Conservation (phyloP, 331 rosid species). For the Cydonia oblonga region DNA sequence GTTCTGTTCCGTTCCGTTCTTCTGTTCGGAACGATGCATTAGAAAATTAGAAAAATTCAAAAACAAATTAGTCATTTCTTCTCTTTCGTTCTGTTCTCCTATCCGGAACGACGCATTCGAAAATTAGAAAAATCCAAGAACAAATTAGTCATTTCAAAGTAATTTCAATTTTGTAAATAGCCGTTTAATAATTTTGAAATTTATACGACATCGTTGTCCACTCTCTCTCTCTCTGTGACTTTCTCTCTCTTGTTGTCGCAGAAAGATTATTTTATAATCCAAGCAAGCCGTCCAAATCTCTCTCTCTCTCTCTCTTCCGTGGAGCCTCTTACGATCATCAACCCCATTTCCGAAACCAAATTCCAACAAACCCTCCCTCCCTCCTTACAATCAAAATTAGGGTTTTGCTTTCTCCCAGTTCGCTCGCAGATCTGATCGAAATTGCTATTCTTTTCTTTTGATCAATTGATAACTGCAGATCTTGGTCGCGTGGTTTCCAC, state of each 20-base stretch:
- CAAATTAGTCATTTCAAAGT: no score
- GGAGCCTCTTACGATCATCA: conserved; percentile 27
- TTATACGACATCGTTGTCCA: conserved; percentile 6
- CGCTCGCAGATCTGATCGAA: conserved; percentile 50
- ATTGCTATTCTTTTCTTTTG: conserved; percentile 2
- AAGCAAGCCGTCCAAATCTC: conserved; percentile 5
- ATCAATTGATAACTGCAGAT: conserved; percentile 17
- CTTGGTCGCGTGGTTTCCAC: conserved; percentile 5
- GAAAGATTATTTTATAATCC: conserved; percentile 5
- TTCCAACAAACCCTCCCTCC: not conserved
- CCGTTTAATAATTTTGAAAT: conserved; percentile 7
- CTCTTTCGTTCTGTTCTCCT: no score
- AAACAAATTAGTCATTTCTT: no score
- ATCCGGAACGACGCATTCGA: no score
- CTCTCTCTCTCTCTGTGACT: not conserved
- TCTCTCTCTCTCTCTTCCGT: conserved; percentile 8
- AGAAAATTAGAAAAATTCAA: no score
- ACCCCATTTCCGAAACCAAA: conserved; percentile 1
- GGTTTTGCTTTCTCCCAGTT: conserved; percentile 27
- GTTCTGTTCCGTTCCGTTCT: no score
- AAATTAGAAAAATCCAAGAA: no score
- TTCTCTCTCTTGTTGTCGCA: not conserved
- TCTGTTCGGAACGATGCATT: no score
- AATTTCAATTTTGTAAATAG: no score
- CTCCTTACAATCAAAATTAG: conserved; percentile 15